Conservation (phyloP, 352 stramenopile genomes). For the Globisporangium nunn region DNA sequence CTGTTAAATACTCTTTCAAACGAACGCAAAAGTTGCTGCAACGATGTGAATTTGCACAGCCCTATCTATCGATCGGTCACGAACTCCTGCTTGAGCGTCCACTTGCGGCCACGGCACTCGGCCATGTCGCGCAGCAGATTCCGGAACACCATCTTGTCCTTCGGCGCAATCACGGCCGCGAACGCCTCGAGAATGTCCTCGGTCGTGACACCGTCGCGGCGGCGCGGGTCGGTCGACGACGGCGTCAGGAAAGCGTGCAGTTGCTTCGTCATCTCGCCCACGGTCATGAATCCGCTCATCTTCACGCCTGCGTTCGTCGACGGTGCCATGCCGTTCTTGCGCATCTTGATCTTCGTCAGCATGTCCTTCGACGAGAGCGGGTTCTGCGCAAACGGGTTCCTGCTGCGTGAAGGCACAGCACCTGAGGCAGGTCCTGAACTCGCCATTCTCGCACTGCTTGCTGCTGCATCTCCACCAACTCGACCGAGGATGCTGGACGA, state of each 20-base stretch:
- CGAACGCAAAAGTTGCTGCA: no score
- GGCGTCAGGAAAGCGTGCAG: constrained; percentile 79
- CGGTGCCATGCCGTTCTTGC: constrained; percentile 28
- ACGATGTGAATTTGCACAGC: not conserved
- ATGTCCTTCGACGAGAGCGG: constrained; percentile 56
- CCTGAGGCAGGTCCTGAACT: not conserved
- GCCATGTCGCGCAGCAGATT: constrained; percentile 82
- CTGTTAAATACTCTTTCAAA: not conserved
- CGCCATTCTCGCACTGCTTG: not conserved
- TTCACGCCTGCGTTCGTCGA: not conserved
- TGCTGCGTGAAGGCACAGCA: not conserved
- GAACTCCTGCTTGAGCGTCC: constrained; percentile 69
- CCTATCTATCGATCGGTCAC: constrained; percentile 1
- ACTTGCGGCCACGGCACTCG: constrained; percentile 53
- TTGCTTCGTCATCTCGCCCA: constrained; percentile 54
- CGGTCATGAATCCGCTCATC: constrained; percentile 30
- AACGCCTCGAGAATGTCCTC: constrained; percentile 88
- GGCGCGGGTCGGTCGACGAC: constrained; percentile 13
- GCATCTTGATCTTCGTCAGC: constrained; percentile 55
- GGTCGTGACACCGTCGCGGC: constrained; percentile 67
- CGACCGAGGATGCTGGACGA: not conserved
- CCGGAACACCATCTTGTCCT: constrained; percentile 86
- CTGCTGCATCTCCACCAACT: not conserved
- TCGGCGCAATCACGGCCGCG: constrained; percentile 66
- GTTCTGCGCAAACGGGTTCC: constrained; percentile 23